Evolutionary conservation across 2,329 filamentous ascomycete genomes (phyloP), one percentile per base, ranked within the genome.

Genomic region (Paecilomyces fulvus): DNA sequence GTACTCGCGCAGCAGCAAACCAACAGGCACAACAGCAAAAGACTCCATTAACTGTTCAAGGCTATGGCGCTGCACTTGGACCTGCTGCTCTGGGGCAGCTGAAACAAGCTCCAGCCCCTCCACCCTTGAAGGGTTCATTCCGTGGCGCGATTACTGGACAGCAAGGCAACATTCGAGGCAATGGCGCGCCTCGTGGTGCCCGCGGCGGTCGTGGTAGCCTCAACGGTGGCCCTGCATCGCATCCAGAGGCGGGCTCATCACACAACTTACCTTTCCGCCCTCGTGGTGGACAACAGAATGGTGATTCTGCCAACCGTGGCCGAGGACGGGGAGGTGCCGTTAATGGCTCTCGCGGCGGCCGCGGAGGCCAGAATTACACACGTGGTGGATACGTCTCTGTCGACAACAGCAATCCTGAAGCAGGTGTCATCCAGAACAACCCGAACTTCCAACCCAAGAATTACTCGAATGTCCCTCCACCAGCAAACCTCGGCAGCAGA

Each of bases 81-180:
- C 78, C 82, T 12, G 81, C 82, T 58, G 82, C 84, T 30, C 77
- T 80, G 57, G 79, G 76, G 33, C 88, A 92, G 70, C 73, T 84
- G 59, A 76, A 76, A 58, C 77, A 81, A 53, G 83, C 83, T 21
- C 63, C 70, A 8, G 66, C 77, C n/a, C 84, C 84, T 56, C 74
- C 79, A 14, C 79, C 83, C n/a, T 73, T 87, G 30, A 74, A 74
- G 56, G 80, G 82, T 17, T 82, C 81, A 17, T 87, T 80, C 73
- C 76, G 80, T 48, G 81, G 81, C 56, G 83, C 81, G 48, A 74
- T 83, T 17, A 66, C 74, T 33, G 80, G 82, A 49, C 70, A 75
- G 33, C 65, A 72, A 50, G 73, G 72, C 56, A 72, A 70, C 50
- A 64, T 64, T 51, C 65, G 66, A 48, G 68, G 69, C 31, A 69